Evolutionary conservation across 495 filamentous ascomycete genomes (phyloP).

Genomic region (Acidiella bohemica): DNA sequence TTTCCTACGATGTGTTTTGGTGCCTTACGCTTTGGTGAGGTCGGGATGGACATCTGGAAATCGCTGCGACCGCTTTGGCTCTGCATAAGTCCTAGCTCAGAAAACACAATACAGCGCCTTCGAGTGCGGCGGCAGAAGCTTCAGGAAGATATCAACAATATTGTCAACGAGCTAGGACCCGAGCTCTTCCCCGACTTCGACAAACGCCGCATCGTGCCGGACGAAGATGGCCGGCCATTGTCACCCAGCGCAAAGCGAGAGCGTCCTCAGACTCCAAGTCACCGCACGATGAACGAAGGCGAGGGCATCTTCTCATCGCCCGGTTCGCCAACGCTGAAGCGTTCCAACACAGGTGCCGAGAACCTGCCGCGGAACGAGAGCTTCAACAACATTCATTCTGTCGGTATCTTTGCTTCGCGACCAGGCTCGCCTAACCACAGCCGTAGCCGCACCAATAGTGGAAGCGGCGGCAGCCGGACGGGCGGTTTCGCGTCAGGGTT

Average conservation of each 20-base stretch:
- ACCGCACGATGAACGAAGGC: conserved; percentile 3
- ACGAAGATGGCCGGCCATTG: conserved; percentile 26
- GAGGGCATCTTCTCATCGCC: conserved; percentile 8
- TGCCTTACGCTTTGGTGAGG: conserved; percentile 86
- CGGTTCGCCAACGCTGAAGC: neutral
- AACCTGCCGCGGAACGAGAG: conserved; percentile 78
- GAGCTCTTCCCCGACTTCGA: conserved; percentile 98
- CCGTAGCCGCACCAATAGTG: conserved; percentile 55
- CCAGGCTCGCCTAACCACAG: conserved; percentile 59
- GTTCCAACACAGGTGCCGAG: conserved; percentile 16
- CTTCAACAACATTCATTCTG: conserved; percentile 72
- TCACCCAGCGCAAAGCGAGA: too few species aligned
- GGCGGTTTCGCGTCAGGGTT: conserved; percentile 48
- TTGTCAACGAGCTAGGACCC: conserved; percentile 90
- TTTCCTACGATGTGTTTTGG: conserved; percentile 88
- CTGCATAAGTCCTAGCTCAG: conserved; percentile 70
- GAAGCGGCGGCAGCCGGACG: conserved; percentile 26
- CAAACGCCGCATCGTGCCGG: conserved; percentile 56
- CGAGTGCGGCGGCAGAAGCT: conserved; percentile 58
- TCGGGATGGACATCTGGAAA: conserved; percentile 96
- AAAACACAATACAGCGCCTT: conserved; percentile 71
- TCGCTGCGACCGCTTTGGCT: conserved; percentile 82
- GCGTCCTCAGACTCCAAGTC: conserved; percentile 10
- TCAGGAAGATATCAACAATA: conserved; percentile 67
- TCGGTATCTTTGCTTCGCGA: conserved; percentile 77